Evolutionary conservation across 2,329 filamentous ascomycete genomes (phyloP).

Genomic region (Xylariaceae sp.): DNA sequence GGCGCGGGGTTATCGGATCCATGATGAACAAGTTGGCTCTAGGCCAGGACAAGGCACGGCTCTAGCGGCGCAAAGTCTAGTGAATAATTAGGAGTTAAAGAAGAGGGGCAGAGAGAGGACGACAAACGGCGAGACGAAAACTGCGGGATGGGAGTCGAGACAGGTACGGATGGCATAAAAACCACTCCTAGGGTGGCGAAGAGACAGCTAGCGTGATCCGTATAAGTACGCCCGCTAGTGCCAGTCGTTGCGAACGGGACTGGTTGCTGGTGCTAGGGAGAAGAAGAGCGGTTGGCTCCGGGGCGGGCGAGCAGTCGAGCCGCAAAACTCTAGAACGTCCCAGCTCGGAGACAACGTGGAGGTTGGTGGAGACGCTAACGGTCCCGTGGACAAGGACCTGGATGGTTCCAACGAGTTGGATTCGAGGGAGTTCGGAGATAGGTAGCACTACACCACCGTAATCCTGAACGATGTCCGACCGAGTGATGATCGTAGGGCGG

Average conservation of each 20-base stretch:
- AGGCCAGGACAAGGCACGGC: constrained; percentile 6
- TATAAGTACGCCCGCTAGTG: background rate
- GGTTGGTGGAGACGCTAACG: constrained; percentile 17
- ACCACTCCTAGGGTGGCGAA: constrained; percentile 11
- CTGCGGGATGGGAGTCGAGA: constrained; percentile 1
- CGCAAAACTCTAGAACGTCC: constrained; percentile 1
- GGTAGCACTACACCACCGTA: background rate
- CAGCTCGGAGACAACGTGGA: constrained; percentile 4
- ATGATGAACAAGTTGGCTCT: constrained; percentile 19
- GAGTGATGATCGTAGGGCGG: background rate
- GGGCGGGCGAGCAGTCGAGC: background rate
- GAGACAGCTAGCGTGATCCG: background rate
- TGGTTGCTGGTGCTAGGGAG: background rate
- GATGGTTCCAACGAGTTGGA: constrained; percentile 15
- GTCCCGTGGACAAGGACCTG: constrained; percentile 5
- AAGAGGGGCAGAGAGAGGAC: constrained; percentile 3
- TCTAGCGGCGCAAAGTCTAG: constrained; percentile 8
- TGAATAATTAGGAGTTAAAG: background rate
- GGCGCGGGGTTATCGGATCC: constrained; percentile 23
- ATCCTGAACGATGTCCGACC: background rate
- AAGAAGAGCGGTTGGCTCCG: constrained; percentile 1
- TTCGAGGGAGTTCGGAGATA: constrained; percentile 4
- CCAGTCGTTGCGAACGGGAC: background rate
- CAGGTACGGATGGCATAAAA: constrained; percentile 10
- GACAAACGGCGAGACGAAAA: constrained; percentile 7